These are phyloP conservation scores for Clausena lansium DNA, from an alignment of 345 rosid species.

Conservation along the genomic window DNA sequence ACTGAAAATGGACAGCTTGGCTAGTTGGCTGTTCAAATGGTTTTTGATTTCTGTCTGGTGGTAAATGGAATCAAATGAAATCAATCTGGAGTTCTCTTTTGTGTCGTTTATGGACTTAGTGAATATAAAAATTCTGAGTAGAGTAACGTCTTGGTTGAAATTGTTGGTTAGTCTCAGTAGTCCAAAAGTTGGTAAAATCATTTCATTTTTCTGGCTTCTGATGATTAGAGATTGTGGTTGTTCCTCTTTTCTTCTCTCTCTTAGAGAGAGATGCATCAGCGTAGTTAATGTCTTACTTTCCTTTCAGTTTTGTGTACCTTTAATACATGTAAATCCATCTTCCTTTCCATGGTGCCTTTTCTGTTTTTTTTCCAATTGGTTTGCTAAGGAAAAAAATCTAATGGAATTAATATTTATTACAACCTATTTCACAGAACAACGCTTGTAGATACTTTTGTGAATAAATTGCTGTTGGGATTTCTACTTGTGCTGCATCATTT, in stretches of 20 bases:
- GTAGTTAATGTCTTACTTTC: not conserved
- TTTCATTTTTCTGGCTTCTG: not conserved
- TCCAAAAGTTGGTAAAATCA: constrained; percentile 3
- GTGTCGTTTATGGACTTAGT: not conserved
- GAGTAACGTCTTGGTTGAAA: not conserved
- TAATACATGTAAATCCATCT: not conserved
- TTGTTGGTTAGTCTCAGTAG: not conserved
- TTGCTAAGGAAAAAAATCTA: not conserved
- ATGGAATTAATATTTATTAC: not conserved
- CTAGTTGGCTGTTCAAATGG: not conserved
- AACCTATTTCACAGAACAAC: not conserved
- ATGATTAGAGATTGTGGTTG: not conserved
- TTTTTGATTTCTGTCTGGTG: not conserved
- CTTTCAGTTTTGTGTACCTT: not conserved
- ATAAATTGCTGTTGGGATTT: not conserved
- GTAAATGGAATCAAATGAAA: not conserved
- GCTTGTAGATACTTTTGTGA: constrained; percentile 3
- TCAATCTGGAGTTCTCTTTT: not conserved
- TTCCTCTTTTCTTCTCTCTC: not conserved
- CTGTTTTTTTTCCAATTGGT: not conserved
- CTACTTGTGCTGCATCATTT: constrained; percentile 7
- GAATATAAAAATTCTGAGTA: not conserved
- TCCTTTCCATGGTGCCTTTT: not conserved
- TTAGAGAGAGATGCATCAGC: not conserved
- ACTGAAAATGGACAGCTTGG: not conserved